Conservation (phyloP, 1,284 basidiomycete species). For the Leccinum insolens region DNA sequence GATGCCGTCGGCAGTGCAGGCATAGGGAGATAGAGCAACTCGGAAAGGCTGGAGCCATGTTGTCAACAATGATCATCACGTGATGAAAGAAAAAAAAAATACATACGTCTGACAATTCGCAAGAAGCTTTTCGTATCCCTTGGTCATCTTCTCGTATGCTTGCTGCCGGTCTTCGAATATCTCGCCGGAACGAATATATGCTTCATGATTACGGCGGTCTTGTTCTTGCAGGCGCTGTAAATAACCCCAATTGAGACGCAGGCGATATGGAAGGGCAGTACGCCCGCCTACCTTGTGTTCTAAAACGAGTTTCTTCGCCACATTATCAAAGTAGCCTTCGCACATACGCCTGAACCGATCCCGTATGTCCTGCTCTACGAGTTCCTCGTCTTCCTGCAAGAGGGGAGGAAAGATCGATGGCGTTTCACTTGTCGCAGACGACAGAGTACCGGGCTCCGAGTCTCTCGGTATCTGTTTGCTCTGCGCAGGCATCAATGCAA, state of each 20-base stretch:
- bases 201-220: conserved; percentile 95
- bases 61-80: conserved; percentile 7
- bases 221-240: conserved; percentile 90
- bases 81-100: neutral
- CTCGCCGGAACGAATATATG: conserved; percentile 97
- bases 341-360: conserved; percentile 93
- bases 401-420: conserved; percentile 46
- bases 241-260: conserved; percentile 1
- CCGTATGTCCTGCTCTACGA: conserved; percentile 83
- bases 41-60: conserved; percentile 69
- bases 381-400: conserved; percentile 62
- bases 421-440: conserved; percentile 43
- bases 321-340: conserved; percentile 90
- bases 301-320: conserved; percentile 88
- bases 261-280: neutral
- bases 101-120: conserved; percentile 82
- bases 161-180: conserved; percentile 99
- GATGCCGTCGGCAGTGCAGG: conserved; percentile 82
- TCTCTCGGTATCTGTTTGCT: conserved; percentile 59
- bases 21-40: conserved; percentile 80
- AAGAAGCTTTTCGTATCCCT: conserved; percentile 89
- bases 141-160: conserved; percentile 98
- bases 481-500: conserved; percentile 65
- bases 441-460: conserved; percentile 57
- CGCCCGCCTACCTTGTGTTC: conserved; percentile 78